These are phyloP conservation scores for Alternaria postmessia DNA, from an alignment of 2,329 filamentous ascomycete genomes.

Conservation along the genomic window DNA sequence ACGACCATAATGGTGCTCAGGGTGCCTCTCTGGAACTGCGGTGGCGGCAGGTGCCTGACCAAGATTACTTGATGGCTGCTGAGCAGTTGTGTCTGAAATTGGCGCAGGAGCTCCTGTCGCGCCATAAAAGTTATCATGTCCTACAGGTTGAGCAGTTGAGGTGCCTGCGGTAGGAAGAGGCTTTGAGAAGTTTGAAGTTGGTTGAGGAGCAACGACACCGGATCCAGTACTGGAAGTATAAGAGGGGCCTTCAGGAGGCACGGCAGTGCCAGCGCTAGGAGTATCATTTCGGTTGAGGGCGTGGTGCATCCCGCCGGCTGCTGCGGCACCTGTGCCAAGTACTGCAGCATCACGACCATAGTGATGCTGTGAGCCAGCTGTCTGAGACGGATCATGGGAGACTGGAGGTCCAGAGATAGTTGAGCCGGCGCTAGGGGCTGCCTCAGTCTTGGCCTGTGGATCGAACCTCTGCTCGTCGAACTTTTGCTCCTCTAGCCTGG, in stretches of 20 bases:
- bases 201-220: slow-evolving; percentile 1
- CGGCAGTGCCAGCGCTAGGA: slow-evolving; percentile 8
- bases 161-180: slow-evolving; percentile 7
- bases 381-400: slow-evolving; percentile 9
- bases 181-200: slow-evolving; percentile 7
- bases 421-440: slow-evolving; percentile 10
- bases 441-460: slow-evolving; percentile 21
- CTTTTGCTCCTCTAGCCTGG: slow-evolving; percentile 27
- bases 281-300: slow-evolving; percentile 5
- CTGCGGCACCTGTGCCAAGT: background rate
- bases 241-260: slow-evolving; percentile 1
- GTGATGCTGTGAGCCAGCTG: slow-evolving; percentile 28
- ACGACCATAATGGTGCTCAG: slow-evolving; percentile 37
- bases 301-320: background rate
- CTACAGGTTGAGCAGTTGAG: slow-evolving; percentile 1
- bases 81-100: slow-evolving; percentile 1
- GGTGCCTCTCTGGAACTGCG: slow-evolving; percentile 2
- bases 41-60: background rate
- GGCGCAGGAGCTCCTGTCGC: slow-evolving; percentile 19
- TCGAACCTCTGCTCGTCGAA: slow-evolving; percentile 33
- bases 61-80: background rate
- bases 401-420: slow-evolving; percentile 19
- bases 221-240: background rate
- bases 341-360: slow-evolving; percentile 30
- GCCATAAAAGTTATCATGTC: slow-evolving; percentile 16